Evolutionary conservation across 345 rosid genomes (phyloP).

Genomic region (Eucalyptus sp.): DNA sequence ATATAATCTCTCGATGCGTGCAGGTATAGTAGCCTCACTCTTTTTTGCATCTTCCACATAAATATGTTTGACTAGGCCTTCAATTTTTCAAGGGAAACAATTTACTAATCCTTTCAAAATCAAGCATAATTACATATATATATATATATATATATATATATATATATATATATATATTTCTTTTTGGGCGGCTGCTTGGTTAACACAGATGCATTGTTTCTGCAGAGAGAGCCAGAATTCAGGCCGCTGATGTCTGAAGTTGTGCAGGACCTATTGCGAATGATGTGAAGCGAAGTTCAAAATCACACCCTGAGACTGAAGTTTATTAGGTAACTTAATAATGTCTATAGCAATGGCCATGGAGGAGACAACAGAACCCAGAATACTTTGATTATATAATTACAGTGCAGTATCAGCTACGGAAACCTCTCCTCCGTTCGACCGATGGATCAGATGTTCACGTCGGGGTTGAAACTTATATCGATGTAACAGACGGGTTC

Average conservation of each 20-base stretch:
- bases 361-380: neutral
- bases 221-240: constrained; percentile 82
- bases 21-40: constrained; percentile 36
- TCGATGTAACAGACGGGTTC: neutral
- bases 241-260: constrained; percentile 81
- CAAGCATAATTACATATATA: neutral
- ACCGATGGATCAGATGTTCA: neutral
- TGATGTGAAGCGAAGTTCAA: constrained; percentile 14
- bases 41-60: neutral
- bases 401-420: neutral
- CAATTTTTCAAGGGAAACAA: neutral
- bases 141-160: too few relatives aligned
- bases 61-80: neutral
- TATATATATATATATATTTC: too few relatives aligned
- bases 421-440: neutral
- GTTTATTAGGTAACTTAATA: neutral
- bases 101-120: neutral
- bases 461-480: neutral
- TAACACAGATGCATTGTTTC: neutral
- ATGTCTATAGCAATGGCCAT: neutral
- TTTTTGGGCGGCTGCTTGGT: neutral
- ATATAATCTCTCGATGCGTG: constrained; percentile 75
- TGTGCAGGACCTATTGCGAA: constrained; percentile 70
- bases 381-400: neutral
- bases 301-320: neutral